A percentile compares a stretch with the other conserved stretches of the same genome.
Conservation (phyloP, 176 grass and related monocot genomes). For the Alloteropsis semialata region DNA sequence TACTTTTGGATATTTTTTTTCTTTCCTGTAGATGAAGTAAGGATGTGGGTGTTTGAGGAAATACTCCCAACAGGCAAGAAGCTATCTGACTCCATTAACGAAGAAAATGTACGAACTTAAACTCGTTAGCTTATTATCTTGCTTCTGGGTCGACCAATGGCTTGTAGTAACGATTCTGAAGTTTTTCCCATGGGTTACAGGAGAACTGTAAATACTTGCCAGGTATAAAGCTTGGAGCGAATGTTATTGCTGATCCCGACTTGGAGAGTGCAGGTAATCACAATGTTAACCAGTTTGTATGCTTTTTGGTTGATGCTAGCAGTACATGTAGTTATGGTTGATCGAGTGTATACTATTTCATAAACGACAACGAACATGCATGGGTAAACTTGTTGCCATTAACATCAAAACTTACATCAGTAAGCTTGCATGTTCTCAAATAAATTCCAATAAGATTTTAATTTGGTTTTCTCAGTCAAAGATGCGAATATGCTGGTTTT, state of each 20-base stretch:
- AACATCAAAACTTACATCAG: neutral
- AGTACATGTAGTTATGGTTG: conserved; percentile 1
- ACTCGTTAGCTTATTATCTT: conserved; percentile 10
- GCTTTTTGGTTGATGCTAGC: neutral
- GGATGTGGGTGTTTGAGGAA: conserved; percentile 97
- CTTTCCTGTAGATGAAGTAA: conserved; percentile 66
- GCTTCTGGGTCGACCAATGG: neutral
- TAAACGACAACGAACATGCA: neutral
- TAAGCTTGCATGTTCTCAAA: neutral
- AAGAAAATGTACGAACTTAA: conserved; percentile 53
- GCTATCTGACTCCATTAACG: conserved; percentile 79
- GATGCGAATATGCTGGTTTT: conserved; percentile 90
- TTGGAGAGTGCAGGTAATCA: conserved; percentile 87
- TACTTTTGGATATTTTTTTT: neutral
- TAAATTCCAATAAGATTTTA: neutral
- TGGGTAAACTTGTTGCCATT: neutral
- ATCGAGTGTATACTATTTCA: neutral
- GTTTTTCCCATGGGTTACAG: conserved; percentile 39
- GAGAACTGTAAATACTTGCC: conserved; percentile 95
- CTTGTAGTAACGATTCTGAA: neutral
- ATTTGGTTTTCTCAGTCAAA: conserved; percentile 57
- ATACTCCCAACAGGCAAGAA: conserved; percentile 67
- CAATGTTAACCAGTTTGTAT: neutral
- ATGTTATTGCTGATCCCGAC: conserved; percentile 86
- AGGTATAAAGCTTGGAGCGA: conserved; percentile 80